Evolutionary conservation across 345 rosid species (phyloP), one percentile per base, ranked within the genome.

Genomic region (Nasturtium officinale): DNA sequence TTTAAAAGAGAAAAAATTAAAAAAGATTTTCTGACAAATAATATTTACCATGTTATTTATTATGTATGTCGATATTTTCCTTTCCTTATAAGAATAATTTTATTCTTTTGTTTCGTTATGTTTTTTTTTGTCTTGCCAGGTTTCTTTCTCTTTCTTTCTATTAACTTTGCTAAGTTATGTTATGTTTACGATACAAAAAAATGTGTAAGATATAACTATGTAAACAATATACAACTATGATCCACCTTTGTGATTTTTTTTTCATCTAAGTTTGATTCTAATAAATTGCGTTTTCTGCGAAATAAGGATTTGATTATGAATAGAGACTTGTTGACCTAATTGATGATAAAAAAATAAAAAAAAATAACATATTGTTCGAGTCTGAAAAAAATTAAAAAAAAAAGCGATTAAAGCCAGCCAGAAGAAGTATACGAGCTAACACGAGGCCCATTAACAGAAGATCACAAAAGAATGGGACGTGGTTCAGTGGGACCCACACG

Each of bases 101-200:
- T 42, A 53, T 72, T 72, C 69, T 42, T 30, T 72, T 62, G 63
- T 72, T 62, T 23, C 54, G 54, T 20, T 72, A 63, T 72, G 77
- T 72, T 72, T 20, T 72, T 20, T 72, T 63, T 13, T 61, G 75
- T 61, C 61, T 37, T 61, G 60, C 60, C 38, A 48, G 50, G 9
- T 48, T 25, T 57, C 0, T 59, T 18, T 47, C 3, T 0, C 18
- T 18, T 30, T 5, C 1, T 28, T 45, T 2, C 10, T 48, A 32
- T 37, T 59, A 71, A 61, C 29, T 13, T 62, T 54, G 29, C 53
- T 47, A 73, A 63, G 72, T 10, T 43, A 40, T 72, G 53, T 40
- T 28, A 52, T 62, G 55, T 63, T 48, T 42, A 21, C 18, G n/a
- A n/a, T n/a, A n/a, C n/a, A n/a, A n/a, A n/a, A n/a, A n/a, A n/a